These are phyloP conservation scores for Podaxis sp. DNA, from an alignment of 768 basidiomycete genomes.

Conservation along the genomic window DNA sequence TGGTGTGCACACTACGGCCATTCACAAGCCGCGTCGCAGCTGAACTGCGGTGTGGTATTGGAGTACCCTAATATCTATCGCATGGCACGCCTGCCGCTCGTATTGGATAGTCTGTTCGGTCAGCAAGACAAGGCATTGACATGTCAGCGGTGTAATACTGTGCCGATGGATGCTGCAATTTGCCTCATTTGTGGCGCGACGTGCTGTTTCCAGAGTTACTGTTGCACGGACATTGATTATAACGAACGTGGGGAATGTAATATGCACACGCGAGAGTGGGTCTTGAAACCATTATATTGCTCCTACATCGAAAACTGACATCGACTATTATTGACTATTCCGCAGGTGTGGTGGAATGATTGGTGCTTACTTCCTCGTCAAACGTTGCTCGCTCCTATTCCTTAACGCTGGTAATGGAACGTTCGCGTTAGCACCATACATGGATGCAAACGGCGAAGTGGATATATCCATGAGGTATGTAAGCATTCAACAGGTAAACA, in stretches of 20 bases:
- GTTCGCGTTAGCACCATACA: slow-evolving; percentile 84
- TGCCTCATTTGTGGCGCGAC: slow-evolving; percentile 89
- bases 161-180: slow-evolving; percentile 84
- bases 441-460: slow-evolving; percentile 92
- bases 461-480: slow-evolving; percentile 88
- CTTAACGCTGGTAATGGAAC: slow-evolving; percentile 87
- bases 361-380: slow-evolving; percentile 89
- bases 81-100: slow-evolving; percentile 74
- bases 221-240: slow-evolving; percentile 74
- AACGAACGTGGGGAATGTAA: slow-evolving; percentile 90
- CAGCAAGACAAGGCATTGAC: slow-evolving; percentile 68
- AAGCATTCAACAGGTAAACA: neutral
- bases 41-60: slow-evolving; percentile 75
- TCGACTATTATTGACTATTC: slow-evolving; percentile 9
- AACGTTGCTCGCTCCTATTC: slow-evolving; percentile 85
- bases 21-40: slow-evolving; percentile 73
- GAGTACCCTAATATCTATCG: slow-evolving; percentile 87
- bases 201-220: slow-evolving; percentile 89
- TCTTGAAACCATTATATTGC: slow-evolving; percentile 21
- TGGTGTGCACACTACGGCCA: slow-evolving; percentile 92
- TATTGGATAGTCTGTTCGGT: slow-evolving; percentile 83
- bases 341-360: slow-evolving; percentile 85
- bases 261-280: slow-evolving; percentile 91
- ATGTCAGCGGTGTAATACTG: slow-evolving; percentile 75
- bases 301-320: slow-evolving; percentile 1